Base-by-base conservation (phyloP, 768 basidiomycete genomes). In the Amylocystis lapponica region DNA sequence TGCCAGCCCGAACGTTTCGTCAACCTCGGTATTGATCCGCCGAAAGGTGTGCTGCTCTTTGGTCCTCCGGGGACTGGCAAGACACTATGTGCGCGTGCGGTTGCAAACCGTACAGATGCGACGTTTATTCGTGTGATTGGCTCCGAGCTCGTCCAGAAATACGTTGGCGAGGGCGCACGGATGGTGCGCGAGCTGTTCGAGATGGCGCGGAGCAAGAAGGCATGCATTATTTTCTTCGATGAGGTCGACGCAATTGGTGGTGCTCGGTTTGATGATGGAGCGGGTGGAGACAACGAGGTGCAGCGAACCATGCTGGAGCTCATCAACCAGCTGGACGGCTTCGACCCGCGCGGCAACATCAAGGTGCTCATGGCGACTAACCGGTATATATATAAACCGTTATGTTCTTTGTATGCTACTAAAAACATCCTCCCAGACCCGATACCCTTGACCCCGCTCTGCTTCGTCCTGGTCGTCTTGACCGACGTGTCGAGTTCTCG, bases 361-460 rank as follows among this genome's bases (percentile, higher is more conserved):
- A 99, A 99, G 65, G 95, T 99, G 17, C 74, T 99, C 45, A 99
- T 99, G 96, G 96, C 96, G 23, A 98, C 96, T 6, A 98, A 99
- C 71, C 72, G 91, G 90, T 88, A 41, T 48, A 76, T 62, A 22
- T 22, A 34, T n/a, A 21, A 5, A 19, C 34, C 13, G 16, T 13
- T 20, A 5, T 26, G n/a, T 25, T 17, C 37, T 45, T 45, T 20
- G 12, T n/a, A 27, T 25, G 14, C 11, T 45, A 26, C 34, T 41
- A 30, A 31, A 36, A 29, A 11, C 29, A 11, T 41, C 35, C 16
- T 25, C 32, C 25, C 32, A 95, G 95, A 65, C 96, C 96, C 16
- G 96, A 99, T 64, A 98, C 96, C 1, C 78, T 99, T 35, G 96
- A 99, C 65, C 96, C 96, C 46, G 96, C 96, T 5, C 72, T 99